Conservation (phyloP, 2,329 filamentous ascomycete species). For the Pestalotiopsis fici region DNA sequence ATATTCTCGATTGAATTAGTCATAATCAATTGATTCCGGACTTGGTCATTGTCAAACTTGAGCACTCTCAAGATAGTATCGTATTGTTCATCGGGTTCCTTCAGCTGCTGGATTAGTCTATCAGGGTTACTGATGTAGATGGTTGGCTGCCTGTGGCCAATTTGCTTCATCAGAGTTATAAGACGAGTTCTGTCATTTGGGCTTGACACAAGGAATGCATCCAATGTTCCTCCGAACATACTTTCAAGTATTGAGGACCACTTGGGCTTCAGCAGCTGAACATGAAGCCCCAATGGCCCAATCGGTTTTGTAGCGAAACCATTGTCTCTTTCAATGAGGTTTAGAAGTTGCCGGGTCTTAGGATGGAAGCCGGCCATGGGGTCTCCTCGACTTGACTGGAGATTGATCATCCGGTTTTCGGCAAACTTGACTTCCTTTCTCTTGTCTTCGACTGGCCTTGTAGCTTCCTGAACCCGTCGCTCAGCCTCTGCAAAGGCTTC, state of each 20-base stretch:
- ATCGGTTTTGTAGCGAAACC: conserved; percentile 74
- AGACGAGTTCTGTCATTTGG: conserved; percentile 75
- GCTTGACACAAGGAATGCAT: conserved; percentile 78
- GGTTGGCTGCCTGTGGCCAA: conserved; percentile 47
- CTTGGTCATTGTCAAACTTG: conserved; percentile 77
- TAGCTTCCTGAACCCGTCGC: conserved; percentile 25
- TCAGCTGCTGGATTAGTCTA: conserved; percentile 57
- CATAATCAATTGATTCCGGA: conserved; percentile 83
- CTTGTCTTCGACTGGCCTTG: conserved; percentile 42
- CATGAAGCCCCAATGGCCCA: conserved; percentile 79
- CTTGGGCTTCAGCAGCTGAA: conserved; percentile 74
- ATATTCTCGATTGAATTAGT: conserved; percentile 81
- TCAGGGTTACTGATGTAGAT: conserved; percentile 65
- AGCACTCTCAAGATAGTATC: conserved; percentile 81
- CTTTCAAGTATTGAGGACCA: conserved; percentile 86
- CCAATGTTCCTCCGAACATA: conserved; percentile 68
- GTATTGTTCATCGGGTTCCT: conserved; percentile 73
- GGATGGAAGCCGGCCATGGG: conserved; percentile 65
- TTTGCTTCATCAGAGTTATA: conserved; percentile 61
- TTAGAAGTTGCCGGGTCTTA: conserved; percentile 64
- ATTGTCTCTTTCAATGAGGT: conserved; percentile 67
- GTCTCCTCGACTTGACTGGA: conserved; percentile 60
- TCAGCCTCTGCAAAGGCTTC: conserved; percentile 29
- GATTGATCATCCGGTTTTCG: conserved; percentile 47
- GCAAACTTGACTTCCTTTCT: conserved; percentile 54